A percentile compares a stretch with the other conserved stretches of the same genome.
Evolutionary conservation across 163 green algal genomes (phyloP).

Genomic region (Scenedesmus sp.): DNA sequence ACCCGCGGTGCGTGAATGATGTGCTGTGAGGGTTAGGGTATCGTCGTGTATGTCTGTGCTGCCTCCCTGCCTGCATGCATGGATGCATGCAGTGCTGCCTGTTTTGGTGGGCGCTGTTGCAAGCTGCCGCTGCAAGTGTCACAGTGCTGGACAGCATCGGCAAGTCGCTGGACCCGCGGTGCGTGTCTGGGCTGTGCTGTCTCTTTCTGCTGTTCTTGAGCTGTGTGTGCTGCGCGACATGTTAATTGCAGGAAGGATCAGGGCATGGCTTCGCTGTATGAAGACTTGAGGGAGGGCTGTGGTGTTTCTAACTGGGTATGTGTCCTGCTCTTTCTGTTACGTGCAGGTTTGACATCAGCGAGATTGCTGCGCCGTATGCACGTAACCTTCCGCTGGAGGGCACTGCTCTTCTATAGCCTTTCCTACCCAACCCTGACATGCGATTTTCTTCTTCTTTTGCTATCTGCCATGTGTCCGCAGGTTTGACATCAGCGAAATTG

Average conservation of each 20-base stretch:
- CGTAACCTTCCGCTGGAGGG: conserved; percentile 91
- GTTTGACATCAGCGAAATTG: conserved; percentile 99
- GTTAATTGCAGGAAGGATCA: background rate
- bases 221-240: too few species aligned
- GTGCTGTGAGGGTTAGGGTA: background rate
- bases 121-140: background rate
- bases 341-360: conserved; percentile 94
- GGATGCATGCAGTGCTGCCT: too few species aligned
- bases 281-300: background rate
- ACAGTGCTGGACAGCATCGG: conserved; percentile 97
- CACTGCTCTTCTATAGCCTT: too few species aligned
- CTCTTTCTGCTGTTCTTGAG: too few species aligned
- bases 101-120: too few species aligned
- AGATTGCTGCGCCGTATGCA: conserved; percentile 94
- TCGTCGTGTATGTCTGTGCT: background rate
- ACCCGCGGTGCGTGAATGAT: conserved; percentile 60
- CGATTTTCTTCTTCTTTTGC: background rate
- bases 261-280: background rate
- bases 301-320: background rate
- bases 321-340: background rate
- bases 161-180: conserved; percentile 84
- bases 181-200: background rate
- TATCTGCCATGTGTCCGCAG: background rate
- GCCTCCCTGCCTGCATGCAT: too few species aligned
- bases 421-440: too few species aligned